Conservation (phyloP, 805 yeast species). For the Komagataella mondaviorum region DNA sequence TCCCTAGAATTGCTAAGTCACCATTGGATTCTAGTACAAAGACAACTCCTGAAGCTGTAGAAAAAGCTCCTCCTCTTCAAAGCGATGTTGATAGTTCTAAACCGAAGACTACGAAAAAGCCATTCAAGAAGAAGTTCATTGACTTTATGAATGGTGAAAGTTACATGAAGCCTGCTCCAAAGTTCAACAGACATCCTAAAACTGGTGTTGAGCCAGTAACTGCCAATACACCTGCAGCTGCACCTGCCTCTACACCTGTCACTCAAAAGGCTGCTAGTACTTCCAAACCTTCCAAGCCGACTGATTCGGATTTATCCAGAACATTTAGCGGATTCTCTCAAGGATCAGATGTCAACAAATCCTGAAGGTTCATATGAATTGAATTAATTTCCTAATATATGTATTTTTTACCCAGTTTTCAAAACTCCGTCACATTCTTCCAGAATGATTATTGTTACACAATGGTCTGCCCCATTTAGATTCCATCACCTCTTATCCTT, state of each 20-base stretch:
- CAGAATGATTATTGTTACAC: background rate
- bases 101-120: constrained; percentile 18
- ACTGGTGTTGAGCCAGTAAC: background rate
- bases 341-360: constrained; percentile 19
- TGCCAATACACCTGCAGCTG: constrained; percentile 16
- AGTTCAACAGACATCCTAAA: background rate
- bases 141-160: constrained; percentile 17
- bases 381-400: background rate
- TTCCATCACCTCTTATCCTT: constrained; percentile 43
- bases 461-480: background rate
- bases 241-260: constrained; percentile 3
- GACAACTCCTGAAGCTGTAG: constrained; percentile 4
- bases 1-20: constrained; percentile 10
- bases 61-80: background rate
- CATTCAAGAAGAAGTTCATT: constrained; percentile 21
- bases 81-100: constrained; percentile 22
- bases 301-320: background rate
- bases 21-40: constrained; percentile 10
- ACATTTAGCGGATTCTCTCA: constrained; percentile 29
- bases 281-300: constrained; percentile 3
- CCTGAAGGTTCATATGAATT: constrained; percentile 1
- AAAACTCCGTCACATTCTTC: background rate
- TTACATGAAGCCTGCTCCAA: background rate
- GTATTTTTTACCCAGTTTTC: background rate
- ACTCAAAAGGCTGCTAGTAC: constrained; percentile 1